Base-by-base conservation (phyloP, 768 basidiomycete genomes). In the Amyloporia xantha region DNA sequence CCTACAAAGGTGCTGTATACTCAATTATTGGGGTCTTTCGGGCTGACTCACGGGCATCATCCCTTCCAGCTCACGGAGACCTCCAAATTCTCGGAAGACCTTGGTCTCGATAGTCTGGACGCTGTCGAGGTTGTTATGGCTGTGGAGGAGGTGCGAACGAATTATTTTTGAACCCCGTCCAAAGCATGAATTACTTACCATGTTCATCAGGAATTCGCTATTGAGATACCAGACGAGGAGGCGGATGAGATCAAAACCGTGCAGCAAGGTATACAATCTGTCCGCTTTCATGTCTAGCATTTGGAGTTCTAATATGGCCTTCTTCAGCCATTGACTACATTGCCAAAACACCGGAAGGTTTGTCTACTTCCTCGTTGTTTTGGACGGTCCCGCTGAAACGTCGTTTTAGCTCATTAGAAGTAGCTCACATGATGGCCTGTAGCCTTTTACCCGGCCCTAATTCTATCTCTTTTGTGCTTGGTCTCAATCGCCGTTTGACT, bases 61-160 rank as follows among this genome's bases (percentile, higher is more conserved):
- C 23, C 28, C 0, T 49, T 23, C 38, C 53, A 95, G 93, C 73
- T 97, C 59, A 73, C 76, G 15, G 57, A 78, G 9, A 61, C 75
- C 27, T 72, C 89, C 10, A 75, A 79, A 10, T 93, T 96, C 67
- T 69, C 80, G 44, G 74, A 81, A 40, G 91, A 96, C 74, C 77
- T 96, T 44, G 91, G 90, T 25, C 77, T 96, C 26, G 96, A 99
- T 70, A 97, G 93, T 60, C 72, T 99, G 64, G 96, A 99, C 66
- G 80, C 93, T 17, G 94, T 99, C 17, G 96, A 99, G 68, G 93
- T 97, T 23, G 90, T 98, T 59, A 96, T 99, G 93, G 92, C 95
- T 35, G 86, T 99, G 57, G 96, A 99, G 71, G 96, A 93, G 80
- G 86, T 82, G 57, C 39, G 63, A 39, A 5, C 27, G n/a, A n/a